Conservation (phyloP, 305 asterid genomes). For the Fraxinus sp. region DNA sequence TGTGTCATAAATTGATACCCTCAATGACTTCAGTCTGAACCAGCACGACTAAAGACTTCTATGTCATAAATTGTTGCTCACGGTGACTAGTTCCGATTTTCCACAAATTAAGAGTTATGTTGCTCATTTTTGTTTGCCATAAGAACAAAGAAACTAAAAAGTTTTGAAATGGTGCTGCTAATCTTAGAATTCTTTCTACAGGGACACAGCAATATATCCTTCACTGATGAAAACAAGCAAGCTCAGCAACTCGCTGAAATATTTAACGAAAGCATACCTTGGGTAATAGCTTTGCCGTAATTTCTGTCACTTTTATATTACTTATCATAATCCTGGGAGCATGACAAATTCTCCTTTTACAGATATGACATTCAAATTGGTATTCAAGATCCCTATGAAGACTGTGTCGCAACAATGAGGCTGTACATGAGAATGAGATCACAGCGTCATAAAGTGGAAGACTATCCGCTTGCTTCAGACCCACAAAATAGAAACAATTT, state of each 20-base stretch:
- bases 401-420: constrained; percentile 75
- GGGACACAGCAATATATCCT: constrained; percentile 90
- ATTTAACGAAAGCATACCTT: constrained; percentile 74
- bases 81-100: neutral
- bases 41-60: constrained; percentile 10
- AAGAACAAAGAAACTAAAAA: neutral
- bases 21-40: constrained; percentile 4
- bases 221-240: constrained; percentile 93
- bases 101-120: neutral
- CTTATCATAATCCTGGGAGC: neutral
- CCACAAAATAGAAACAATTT: constrained; percentile 67
- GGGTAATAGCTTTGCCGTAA: constrained; percentile 47
- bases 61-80: neutral
- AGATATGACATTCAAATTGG: constrained; percentile 84
- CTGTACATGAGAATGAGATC: constrained; percentile 75
- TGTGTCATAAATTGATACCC: neutral
- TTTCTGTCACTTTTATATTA: constrained; percentile 1
- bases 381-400: constrained; percentile 85
- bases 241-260: constrained; percentile 92
- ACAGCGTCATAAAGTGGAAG: constrained; percentile 55
- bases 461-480: constrained; percentile 63
- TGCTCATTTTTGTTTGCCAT: neutral
- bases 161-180: neutral
- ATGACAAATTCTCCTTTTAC: neutral
- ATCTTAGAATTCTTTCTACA: constrained; percentile 23